Base-by-base conservation (phyloP, 495 filamentous ascomycete species). In the Beverwykella pulmonaria region DNA sequence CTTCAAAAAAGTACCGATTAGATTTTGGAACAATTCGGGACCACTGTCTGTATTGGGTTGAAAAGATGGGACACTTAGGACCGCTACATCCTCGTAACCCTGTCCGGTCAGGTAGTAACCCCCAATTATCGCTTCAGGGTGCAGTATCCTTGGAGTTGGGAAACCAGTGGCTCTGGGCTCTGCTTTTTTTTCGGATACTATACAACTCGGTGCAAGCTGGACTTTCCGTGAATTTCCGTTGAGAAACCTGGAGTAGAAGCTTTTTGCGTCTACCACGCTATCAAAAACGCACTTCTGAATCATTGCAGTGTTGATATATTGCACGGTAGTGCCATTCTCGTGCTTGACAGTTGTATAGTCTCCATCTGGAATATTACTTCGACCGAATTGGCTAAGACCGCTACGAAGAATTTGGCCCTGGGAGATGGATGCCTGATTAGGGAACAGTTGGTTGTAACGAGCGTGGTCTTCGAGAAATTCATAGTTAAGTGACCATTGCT, bases 381-480 rank as follows among this genome's bases (percentile, higher is more conserved):
- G 32, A 12, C 54, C 46, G 9, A 50, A 62, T 32, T 50, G 15
- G 47, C 47, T 59, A 12, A 60, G 14, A 19, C 12, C 32, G 12
- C 6, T 12, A 5, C 32, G 12, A 5, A 34, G 32, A 34, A 6
- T n/a, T 19, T 23, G 27, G 14, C 26, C 32, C 29, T 34, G 27
- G 7, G 61, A 39, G 1, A 30, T 50, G 30, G 41, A 9, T 58
- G 73, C 76, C 68, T 74, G 67, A 70, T 72, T 59, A 71, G 72
- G 53, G 61, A 83, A 83, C 71, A 81, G 75, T 2, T 75, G 74
- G 60, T 83, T 83, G 59, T 80, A 83, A 1, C 76, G 78, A 15
- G 80, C 78, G 59, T 83, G 80, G 27, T 71, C 74, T 59, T 83
- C 81, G 53, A 78, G 77, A 59, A 74, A 74, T 15, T 63, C 58